phyloP scores from a whole-genome alignment of 768 basidiomycete genomes.

The Chlorophyllum brunneum region DNA sequence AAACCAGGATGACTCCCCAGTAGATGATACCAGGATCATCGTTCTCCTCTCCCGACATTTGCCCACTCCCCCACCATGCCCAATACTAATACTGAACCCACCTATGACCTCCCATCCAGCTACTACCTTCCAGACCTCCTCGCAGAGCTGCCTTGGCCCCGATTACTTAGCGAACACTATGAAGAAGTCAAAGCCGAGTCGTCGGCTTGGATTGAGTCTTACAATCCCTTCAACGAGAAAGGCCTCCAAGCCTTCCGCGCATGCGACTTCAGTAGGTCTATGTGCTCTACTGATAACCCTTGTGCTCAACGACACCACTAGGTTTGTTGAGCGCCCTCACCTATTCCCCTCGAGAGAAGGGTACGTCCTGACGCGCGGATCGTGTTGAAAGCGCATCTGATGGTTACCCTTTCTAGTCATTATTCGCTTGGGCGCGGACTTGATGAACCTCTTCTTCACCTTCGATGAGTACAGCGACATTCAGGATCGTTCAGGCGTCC shows the following conservation, averaged over 20 bases:
- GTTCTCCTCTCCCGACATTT: background rate
- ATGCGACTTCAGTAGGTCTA: slow-evolving; percentile 16
- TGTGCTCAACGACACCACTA: no score
- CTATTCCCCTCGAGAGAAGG: slow-evolving; percentile 6
- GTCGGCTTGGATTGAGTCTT: slow-evolving; percentile 13
- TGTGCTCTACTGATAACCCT: background rate
- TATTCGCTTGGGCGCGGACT: slow-evolving; percentile 11
- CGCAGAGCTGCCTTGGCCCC: background rate
- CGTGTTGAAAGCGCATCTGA: background rate
- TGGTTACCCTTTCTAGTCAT: background rate
- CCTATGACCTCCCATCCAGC: background rate
- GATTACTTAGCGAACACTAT: slow-evolving; percentile 11
- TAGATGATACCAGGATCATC: no score
- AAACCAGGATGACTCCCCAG: no score
- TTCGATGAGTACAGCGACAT: slow-evolving; percentile 13
- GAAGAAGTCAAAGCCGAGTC: slow-evolving; percentile 13
- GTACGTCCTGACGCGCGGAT: background rate
- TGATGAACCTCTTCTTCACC: slow-evolving; percentile 14
- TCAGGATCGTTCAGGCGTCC: slow-evolving; percentile 2
- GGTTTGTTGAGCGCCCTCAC: background rate
- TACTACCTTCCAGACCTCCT: slow-evolving; percentile 5
- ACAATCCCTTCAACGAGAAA: slow-evolving; percentile 11
- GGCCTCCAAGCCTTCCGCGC: slow-evolving; percentile 8
- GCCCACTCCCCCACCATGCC: background rate
- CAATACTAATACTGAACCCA: background rate